Conservation (phyloP, 1,139 yeast species). For the Debaryomyces udenii region DNA sequence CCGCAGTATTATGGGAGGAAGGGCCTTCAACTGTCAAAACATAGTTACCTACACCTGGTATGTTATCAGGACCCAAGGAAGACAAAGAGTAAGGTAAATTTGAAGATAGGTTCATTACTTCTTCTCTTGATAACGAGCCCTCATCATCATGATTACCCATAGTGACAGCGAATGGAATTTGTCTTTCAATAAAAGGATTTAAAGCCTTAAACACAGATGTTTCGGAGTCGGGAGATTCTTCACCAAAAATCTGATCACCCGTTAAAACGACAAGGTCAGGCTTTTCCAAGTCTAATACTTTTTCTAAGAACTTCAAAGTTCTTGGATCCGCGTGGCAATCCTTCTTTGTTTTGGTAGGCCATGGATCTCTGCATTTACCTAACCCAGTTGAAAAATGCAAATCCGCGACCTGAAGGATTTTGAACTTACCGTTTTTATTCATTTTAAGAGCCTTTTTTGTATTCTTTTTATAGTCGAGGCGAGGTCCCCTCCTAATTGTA, state of each 20-base stretch:
- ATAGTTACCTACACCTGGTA: slow-evolving; percentile 84
- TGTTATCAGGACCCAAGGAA: slow-evolving; percentile 60
- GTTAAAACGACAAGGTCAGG: slow-evolving; percentile 84
- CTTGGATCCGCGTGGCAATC: slow-evolving; percentile 76
- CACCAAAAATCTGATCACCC: slow-evolving; percentile 85
- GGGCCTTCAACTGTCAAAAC: slow-evolving; percentile 52
- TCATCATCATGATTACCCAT: slow-evolving; percentile 72
- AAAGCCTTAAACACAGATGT: slow-evolving; percentile 77
- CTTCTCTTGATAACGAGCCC: slow-evolving; percentile 63
- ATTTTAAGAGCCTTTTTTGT: slow-evolving; percentile 30
- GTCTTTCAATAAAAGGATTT: slow-evolving; percentile 65
- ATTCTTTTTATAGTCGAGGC: slow-evolving; percentile 25
- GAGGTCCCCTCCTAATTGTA: slow-evolving; percentile 33
- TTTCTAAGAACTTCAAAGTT: slow-evolving; percentile 62
- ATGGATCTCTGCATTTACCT: slow-evolving; percentile 76
- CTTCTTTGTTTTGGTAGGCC: slow-evolving; percentile 44
- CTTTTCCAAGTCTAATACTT: slow-evolving; percentile 65
- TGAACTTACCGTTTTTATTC: slow-evolving; percentile 53
- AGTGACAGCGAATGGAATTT: slow-evolving; percentile 79
- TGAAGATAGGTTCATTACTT: slow-evolving; percentile 58
- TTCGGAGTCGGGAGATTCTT: slow-evolving; percentile 72
- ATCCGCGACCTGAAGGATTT: slow-evolving; percentile 84
- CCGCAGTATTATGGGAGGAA: slow-evolving; percentile 45
- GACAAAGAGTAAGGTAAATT: slow-evolving; percentile 70
- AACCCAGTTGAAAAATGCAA: slow-evolving; percentile 78